A percentile compares a stretch with the other conserved stretches of the same genome.
Conservation (phyloP, 1,139 yeast species). For the Blastobotrys petasosporus region DNA sequence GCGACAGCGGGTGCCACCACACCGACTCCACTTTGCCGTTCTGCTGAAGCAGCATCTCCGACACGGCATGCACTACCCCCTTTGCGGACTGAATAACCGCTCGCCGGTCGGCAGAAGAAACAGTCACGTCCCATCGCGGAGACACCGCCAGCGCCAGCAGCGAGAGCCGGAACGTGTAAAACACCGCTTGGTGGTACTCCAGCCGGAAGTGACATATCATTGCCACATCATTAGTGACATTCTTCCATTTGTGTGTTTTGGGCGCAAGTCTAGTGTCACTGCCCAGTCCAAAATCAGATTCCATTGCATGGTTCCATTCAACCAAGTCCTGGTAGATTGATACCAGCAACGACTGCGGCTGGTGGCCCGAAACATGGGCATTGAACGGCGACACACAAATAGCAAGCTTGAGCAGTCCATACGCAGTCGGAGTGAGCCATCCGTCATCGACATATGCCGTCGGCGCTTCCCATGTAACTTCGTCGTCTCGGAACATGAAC, state of each 20-base stretch:
- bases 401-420: constrained; percentile 30
- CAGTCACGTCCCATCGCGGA: constrained; percentile 12
- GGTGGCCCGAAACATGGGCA: constrained; percentile 10
- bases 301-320: constrained; percentile 14
- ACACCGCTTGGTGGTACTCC: constrained; percentile 20
- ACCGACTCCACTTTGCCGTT: constrained; percentile 35
- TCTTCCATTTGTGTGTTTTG: constrained; percentile 2
- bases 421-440: constrained; percentile 50
- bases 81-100: constrained; percentile 18
- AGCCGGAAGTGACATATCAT: constrained; percentile 18
- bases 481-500: constrained; percentile 42
- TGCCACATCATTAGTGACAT: constrained; percentile 12
- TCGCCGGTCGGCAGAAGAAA: constrained; percentile 14
- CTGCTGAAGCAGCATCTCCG: constrained; percentile 28
- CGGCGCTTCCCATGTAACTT: constrained; percentile 37
- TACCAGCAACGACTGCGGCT: constrained; percentile 10
- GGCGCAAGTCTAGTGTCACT: constrained; percentile 4
- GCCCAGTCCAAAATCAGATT: constrained; percentile 11
- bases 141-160: constrained; percentile 18
- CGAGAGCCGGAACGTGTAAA: constrained; percentile 18
- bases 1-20: constrained; percentile 49
- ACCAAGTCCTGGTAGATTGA: constrained; percentile 12
- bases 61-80: constrained; percentile 30
- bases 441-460: constrained; percentile 40
- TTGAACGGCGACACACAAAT: constrained; percentile 17